A percentile compares a stretch with the other conserved stretches of the same genome.
phyloP scores from a whole-genome alignment of 1,139 yeast species.

The Pichia sp. region DNA sequence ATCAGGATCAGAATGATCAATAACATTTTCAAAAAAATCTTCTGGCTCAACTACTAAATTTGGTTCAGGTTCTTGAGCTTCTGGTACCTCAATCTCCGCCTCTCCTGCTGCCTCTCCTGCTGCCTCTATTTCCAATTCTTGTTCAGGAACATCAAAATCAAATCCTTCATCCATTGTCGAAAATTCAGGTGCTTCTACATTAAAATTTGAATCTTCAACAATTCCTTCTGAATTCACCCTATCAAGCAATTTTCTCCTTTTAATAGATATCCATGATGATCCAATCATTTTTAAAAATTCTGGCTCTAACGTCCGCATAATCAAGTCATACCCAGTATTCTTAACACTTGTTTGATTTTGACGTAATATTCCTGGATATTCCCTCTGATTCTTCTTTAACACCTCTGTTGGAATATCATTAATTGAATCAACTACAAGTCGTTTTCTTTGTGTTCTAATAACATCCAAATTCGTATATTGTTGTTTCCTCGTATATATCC shows the following conservation, averaged over 20 bases:
- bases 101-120: slow-evolving; percentile 25
- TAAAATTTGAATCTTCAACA: slow-evolving; percentile 1
- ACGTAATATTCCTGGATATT: slow-evolving; percentile 14
- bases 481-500: slow-evolving; percentile 6
- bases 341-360: background rate
- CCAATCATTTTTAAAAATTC: slow-evolving; percentile 10
- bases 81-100: slow-evolving; percentile 3
- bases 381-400: slow-evolving; percentile 21
- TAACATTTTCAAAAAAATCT: slow-evolving; percentile 4
- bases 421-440: slow-evolving; percentile 23
- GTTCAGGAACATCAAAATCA: slow-evolving; percentile 3
- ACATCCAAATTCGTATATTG: slow-evolving; percentile 26
- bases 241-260: slow-evolving; percentile 14
- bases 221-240: background rate
- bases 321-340: background rate
- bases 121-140: slow-evolving; percentile 16
- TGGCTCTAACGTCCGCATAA: slow-evolving; percentile 9
- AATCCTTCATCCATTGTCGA: background rate
- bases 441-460: slow-evolving; percentile 30
- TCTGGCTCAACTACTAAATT: slow-evolving; percentile 1
- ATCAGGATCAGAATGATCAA: slow-evolving; percentile 5
- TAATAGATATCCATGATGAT: slow-evolving; percentile 16
- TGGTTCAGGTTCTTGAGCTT: slow-evolving; percentile 1
- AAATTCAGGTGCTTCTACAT: background rate
- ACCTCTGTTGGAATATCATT: slow-evolving; percentile 26